Conservation (phyloP, 1,139 yeast species). For the Arxiozyma slooffiae region DNA sequence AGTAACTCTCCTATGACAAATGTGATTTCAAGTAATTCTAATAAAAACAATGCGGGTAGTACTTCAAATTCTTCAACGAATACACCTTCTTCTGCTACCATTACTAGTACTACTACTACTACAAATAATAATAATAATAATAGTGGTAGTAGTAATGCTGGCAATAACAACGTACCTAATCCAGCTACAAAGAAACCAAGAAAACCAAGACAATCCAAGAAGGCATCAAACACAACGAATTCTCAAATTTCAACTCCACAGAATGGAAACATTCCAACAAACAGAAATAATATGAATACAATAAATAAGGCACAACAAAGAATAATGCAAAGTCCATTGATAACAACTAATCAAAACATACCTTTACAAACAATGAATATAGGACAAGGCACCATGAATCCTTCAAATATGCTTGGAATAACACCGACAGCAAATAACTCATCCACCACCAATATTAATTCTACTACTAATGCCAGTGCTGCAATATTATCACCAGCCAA, state of each 20-base stretch:
- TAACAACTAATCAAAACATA: not conserved
- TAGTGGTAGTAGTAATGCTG: conserved; percentile 6
- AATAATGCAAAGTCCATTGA: not conserved
- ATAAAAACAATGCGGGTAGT: conserved; percentile 24
- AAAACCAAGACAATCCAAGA: conserved; percentile 26
- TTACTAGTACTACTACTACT: too few relatives aligned
- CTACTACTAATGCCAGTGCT: not conserved
- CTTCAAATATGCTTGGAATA: not conserved
- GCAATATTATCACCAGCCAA: conserved; percentile 5
- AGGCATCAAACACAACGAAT: conserved; percentile 17
- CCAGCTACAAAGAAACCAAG: conserved; percentile 23
- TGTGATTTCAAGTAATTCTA: conserved; percentile 8
- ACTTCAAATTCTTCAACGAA: conserved; percentile 6
- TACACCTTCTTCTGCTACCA: conserved; percentile 10
- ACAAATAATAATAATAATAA: not conserved
- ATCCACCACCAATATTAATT: not conserved
- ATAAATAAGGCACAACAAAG: not conserved
- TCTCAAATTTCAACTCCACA: conserved; percentile 6
- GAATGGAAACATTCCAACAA: not conserved
- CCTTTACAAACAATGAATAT: not conserved
- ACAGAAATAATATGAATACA: not conserved
- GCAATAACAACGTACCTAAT: conserved; percentile 7
- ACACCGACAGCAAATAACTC: not conserved
- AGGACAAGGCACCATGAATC: conserved; percentile 3
- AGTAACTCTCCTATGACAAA: conserved; percentile 13